Evolutionary conservation across 192 early-diverging fungal species (phyloP), one percentile per base, ranked within the genome.

Genomic region (Backusella circina): DNA sequence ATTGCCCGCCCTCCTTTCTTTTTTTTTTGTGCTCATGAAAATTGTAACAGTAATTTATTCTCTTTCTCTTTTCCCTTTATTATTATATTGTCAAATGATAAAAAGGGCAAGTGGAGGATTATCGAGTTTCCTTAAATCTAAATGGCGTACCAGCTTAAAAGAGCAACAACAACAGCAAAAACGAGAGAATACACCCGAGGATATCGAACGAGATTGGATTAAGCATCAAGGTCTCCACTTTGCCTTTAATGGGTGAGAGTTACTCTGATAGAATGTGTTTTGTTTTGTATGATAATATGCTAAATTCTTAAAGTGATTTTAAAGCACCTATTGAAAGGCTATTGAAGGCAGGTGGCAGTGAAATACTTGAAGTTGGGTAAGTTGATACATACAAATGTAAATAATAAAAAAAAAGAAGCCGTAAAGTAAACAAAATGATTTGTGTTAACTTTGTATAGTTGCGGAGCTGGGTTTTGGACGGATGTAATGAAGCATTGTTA

Each of bases 391-490:
- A 51, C 32, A 13, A 70, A 28, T 70, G 33, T 39, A 70, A 70
- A 26, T 12, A 41, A 41, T 15, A 41, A 41, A 37, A 13, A 41
- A 41, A 15, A 15, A 15, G 39, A 44, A 47, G n/a, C n/a, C n/a
- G n/a, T n/a, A n/a, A n/a, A n/a, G n/a, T n/a, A n/a, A n/a, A n/a
- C n/a, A 18, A 57, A 57, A 47, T 47, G 18, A 47, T 47, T 15
- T 21, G 30, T 21, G 2, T 26, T 41, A 39, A 66, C 31, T 57
- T 8, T 37, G 68, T 21, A 32, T 70, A 76, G 75, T n/a, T 76
- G 75, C 70, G 75, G 75, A 26, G 33, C 75, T 38, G 75, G 75
- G 1, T 70, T 76, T 31, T 76, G 75, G 75, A 70, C 67, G n/a
- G 33, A 31, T n/a, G 75, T 76, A 76, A n/a, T n/a, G 33, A 37